Evolutionary conservation across 1,139 yeast species (phyloP).

Genomic region (Eremothecium gossypii): DNA sequence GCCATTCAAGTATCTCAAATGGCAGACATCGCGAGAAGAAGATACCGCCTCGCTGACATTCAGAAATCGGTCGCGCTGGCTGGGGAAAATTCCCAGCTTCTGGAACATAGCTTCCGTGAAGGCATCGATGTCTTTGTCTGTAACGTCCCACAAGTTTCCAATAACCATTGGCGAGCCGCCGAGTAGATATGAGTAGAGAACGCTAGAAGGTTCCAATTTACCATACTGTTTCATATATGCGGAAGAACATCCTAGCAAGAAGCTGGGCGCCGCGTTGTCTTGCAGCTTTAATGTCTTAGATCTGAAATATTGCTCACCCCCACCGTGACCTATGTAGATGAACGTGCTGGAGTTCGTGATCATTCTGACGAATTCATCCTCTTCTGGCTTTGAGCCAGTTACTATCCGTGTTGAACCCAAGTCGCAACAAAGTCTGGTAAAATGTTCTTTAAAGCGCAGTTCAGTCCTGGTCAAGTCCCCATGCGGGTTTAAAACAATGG

Average conservation of each 20-base stretch:
- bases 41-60: constrained; percentile 38
- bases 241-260: constrained; percentile 88
- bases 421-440: constrained; percentile 26
- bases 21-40: constrained; percentile 53
- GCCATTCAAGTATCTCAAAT: constrained; percentile 60
- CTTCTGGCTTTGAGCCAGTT: constrained; percentile 48
- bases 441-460: constrained; percentile 41
- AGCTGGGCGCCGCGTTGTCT: constrained; percentile 50
- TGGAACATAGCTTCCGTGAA: constrained; percentile 55
- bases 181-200: constrained; percentile 60
- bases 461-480: constrained; percentile 70
- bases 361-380: constrained; percentile 36
- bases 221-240: constrained; percentile 59
- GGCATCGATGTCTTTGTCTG: constrained; percentile 87
- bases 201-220: constrained; percentile 63
- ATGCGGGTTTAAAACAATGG: constrained; percentile 66
- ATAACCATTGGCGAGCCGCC: constrained; percentile 79
- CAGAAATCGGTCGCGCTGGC: constrained; percentile 11
- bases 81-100: constrained; percentile 47
- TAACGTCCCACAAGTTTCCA: constrained; percentile 93
- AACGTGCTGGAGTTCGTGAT: constrained; percentile 44
- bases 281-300: constrained; percentile 40
- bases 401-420: constrained; percentile 45
- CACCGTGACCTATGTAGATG: constrained; percentile 89
- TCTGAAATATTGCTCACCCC: constrained; percentile 76